phyloP scores from a whole-genome alignment of 352 stramenopile species.

The Phytophthora quininea region DNA sequence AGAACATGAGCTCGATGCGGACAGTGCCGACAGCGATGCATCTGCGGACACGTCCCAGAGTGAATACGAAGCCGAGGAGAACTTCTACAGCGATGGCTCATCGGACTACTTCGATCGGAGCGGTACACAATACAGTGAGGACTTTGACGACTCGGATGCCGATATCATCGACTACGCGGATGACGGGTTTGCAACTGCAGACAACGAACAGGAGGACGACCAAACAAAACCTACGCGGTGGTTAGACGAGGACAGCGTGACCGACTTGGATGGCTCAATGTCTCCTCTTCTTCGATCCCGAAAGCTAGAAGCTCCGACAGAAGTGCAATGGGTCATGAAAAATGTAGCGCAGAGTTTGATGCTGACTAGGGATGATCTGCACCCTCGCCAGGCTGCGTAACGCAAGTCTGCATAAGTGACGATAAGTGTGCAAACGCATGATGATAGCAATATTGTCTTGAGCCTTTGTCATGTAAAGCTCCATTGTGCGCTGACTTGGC shows the following conservation, averaged over 20 bases:
- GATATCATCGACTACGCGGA: slow-evolving; percentile 84
- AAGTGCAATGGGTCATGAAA: slow-evolving; percentile 80
- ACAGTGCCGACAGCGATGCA: slow-evolving; percentile 41
- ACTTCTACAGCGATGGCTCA: slow-evolving; percentile 86
- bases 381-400: slow-evolving; percentile 26
- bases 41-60: slow-evolving; percentile 64
- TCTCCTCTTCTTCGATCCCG: slow-evolving; percentile 23
- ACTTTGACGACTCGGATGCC: slow-evolving; percentile 79
- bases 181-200: slow-evolving; percentile 60
- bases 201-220: slow-evolving; percentile 26
- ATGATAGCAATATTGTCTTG: slow-evolving; percentile 24
- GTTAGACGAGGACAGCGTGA: slow-evolving; percentile 10
- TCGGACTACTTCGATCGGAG: slow-evolving; percentile 71
- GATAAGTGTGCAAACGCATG: slow-evolving; percentile 12
- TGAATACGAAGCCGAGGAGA: slow-evolving; percentile 82
- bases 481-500: slow-evolving; percentile 17
- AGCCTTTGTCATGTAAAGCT: slow-evolving; percentile 28
- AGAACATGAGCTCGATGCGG: slow-evolving; percentile 58
- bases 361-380: slow-evolving; percentile 57
- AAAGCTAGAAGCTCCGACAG: slow-evolving; percentile 42
- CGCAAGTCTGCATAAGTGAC: not conserved
- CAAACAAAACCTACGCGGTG: not conserved
- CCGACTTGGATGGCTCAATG: slow-evolving; percentile 8
- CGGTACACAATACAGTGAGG: slow-evolving; percentile 79
- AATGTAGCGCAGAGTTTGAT: slow-evolving; percentile 75